Percentiles rank a stretch among this genome's conserved stretches.
Conservation (phyloP, 192 early-diverging fungal genomes). For the Podila clonocystis region DNA sequence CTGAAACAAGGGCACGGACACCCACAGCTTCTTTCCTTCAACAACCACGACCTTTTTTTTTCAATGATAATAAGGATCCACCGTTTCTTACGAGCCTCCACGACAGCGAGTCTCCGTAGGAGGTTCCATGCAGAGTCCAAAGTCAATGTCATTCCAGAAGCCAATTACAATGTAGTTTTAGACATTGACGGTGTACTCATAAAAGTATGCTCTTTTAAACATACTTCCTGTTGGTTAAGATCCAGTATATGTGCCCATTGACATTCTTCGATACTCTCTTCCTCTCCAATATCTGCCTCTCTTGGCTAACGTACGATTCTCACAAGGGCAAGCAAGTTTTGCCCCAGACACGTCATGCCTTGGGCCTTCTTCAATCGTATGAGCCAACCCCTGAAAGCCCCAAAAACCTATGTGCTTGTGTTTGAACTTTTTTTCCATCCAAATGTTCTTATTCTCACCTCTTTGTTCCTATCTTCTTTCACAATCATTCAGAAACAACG, state of each 20-base stretch:
- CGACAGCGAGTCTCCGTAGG: too few relatives aligned
- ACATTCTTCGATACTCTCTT: too few relatives aligned
- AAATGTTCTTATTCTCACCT: not conserved
- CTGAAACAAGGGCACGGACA: too few relatives aligned
- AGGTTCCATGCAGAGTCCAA: too few relatives aligned
- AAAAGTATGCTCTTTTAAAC: constrained; percentile 55
- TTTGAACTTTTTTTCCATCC: not conserved
- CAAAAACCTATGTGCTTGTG: too few relatives aligned
- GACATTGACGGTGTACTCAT: constrained; percentile 92
- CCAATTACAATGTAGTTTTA: constrained; percentile 62
- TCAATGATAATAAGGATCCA: too few relatives aligned
- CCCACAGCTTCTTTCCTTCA: too few relatives aligned
- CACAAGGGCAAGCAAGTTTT: constrained; percentile 72
- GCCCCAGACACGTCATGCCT: constrained; percentile 70
- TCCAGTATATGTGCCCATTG: not conserved
- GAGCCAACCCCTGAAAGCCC: constrained; percentile 2
- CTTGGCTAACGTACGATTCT: not conserved
- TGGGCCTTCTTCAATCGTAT: constrained; percentile 72
- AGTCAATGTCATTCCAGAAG: not conserved
- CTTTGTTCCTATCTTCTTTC: not conserved
- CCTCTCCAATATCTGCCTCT: not conserved
- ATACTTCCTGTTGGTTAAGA: too few relatives aligned
- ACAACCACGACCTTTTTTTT: too few relatives aligned
- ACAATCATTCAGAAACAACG: constrained; percentile 49
- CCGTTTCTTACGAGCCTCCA: too few relatives aligned